These are phyloP conservation scores for Geotrichum phurueaensis DNA, from an alignment of 1,139 yeast genomes.

Conservation along the genomic window DNA sequence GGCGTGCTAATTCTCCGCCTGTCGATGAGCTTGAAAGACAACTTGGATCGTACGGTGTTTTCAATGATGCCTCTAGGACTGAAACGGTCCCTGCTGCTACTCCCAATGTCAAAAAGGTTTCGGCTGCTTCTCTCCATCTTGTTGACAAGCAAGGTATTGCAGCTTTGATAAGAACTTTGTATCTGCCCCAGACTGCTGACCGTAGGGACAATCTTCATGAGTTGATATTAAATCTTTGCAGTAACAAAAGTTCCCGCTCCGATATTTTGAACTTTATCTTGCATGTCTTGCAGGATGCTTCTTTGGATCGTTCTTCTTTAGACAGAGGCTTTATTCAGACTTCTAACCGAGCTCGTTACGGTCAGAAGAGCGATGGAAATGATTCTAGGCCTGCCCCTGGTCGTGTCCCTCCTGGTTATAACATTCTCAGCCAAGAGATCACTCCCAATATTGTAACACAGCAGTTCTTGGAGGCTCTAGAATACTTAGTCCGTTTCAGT, in stretches of 20 bases:
- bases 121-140: constrained; percentile 44
- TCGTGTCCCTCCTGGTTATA: constrained; percentile 19
- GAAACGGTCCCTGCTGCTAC: constrained; percentile 1
- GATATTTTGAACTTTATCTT: constrained; percentile 70
- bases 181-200: constrained; percentile 63
- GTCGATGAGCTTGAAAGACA: constrained; percentile 10
- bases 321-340: constrained; percentile 63
- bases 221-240: constrained; percentile 61
- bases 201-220: constrained; percentile 65
- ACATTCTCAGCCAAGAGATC: constrained; percentile 45
- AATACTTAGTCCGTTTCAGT: constrained; percentile 63
- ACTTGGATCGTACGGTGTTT: constrained; percentile 9
- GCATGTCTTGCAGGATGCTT: constrained; percentile 69
- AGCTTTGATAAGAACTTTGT: constrained; percentile 62
- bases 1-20: constrained; percentile 13
- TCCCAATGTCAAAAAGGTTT: constrained; percentile 20
- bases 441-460: constrained; percentile 68
- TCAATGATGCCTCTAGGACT: not conserved
- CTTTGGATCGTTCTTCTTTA: constrained; percentile 52
- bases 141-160: constrained; percentile 75
- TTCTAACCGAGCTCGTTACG: constrained; percentile 30
- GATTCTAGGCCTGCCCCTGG: constrained; percentile 31
- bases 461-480: constrained; percentile 72
- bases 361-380: constrained; percentile 10
- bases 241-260: constrained; percentile 69